Percentiles rank a stretch among this genome's conserved stretches.
Evolutionary conservation across 1,139 yeast genomes (phyloP).

Genomic region (Yamadazyma mexicana): DNA sequence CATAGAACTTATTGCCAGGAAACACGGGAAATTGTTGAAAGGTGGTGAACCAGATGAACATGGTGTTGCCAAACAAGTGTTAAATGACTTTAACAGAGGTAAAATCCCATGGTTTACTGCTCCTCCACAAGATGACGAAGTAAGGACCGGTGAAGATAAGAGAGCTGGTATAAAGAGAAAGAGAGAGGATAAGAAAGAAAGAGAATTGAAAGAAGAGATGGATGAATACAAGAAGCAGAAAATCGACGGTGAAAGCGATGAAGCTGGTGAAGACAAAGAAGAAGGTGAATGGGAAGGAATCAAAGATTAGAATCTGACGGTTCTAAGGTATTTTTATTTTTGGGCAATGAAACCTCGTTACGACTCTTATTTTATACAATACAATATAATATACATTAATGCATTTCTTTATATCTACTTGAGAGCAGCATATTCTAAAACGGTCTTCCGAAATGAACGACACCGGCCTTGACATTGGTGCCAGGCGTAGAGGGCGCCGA

Average conservation of each 20-base stretch:
- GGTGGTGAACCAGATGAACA: conserved; percentile 98
- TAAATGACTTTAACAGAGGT: conserved; percentile 95
- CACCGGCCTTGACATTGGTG: conserved; percentile 28
- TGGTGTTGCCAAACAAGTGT: conserved; percentile 86
- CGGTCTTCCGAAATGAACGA: conserved; percentile 37
- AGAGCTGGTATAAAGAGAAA: conserved; percentile 55
- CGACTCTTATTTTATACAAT: conserved; percentile 6
- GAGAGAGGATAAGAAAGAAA: conserved; percentile 42
- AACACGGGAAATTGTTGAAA: conserved; percentile 86
- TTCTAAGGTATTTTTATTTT: not conserved
- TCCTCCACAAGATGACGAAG: conserved; percentile 75
- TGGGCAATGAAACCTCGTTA: conserved; percentile 6
- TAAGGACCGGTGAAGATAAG: conserved; percentile 55
- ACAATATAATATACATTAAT: conserved; percentile 11
- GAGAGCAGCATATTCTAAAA: conserved; percentile 14
- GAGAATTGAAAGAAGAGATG: conserved; percentile 17
- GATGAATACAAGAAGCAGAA: conserved; percentile 18
- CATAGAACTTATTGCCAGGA: conserved; percentile 86
- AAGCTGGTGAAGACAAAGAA: conserved; percentile 14
- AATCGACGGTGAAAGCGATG: conserved; percentile 16
- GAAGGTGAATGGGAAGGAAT: conserved; percentile 24
- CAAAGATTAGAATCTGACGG: conserved; percentile 15
- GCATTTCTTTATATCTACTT: conserved; percentile 11
- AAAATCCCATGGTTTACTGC: conserved; percentile 97
- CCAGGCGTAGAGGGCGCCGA: conserved; percentile 23